phyloP scores from a whole-genome alignment of 805 yeast species.

The Metschnikowia arizonensis region DNA sequence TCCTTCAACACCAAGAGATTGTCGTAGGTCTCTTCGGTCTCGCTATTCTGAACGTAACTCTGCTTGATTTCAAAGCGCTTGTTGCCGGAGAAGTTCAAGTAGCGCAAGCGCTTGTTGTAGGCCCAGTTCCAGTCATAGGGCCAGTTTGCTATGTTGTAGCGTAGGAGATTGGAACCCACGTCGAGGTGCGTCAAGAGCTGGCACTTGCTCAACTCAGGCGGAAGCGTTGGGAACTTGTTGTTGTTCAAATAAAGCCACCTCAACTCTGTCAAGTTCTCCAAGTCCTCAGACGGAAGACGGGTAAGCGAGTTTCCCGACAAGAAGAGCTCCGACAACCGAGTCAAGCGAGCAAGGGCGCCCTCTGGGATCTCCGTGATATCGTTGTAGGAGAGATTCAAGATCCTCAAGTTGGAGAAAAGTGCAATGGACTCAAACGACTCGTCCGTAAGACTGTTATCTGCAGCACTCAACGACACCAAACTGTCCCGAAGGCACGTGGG shows the following conservation, averaged over 20 bases:
- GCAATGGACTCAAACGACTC: slow-evolving; percentile 68
- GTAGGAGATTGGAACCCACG: slow-evolving; percentile 84
- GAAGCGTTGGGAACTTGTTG: slow-evolving; percentile 79
- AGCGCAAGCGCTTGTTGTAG: slow-evolving; percentile 68
- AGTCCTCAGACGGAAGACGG: slow-evolving; percentile 81
- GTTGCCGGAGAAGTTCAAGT: slow-evolving; percentile 88
- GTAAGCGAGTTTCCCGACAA: slow-evolving; percentile 80
- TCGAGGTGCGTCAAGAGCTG: slow-evolving; percentile 66
- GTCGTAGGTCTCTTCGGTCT: slow-evolving; percentile 62
- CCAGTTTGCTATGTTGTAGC: slow-evolving; percentile 89
- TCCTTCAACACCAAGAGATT: slow-evolving; percentile 58
- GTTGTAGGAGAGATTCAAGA: slow-evolving; percentile 78
- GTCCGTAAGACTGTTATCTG: slow-evolving; percentile 82
- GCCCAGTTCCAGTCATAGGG: slow-evolving; percentile 99
- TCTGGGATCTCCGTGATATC: slow-evolving; percentile 76
- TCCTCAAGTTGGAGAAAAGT: slow-evolving; percentile 51
- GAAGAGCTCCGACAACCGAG: slow-evolving; percentile 58
- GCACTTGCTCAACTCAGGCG: slow-evolving; percentile 79
- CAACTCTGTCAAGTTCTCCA: slow-evolving; percentile 57
- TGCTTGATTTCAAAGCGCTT: slow-evolving; percentile 85
- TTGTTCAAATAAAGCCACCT: slow-evolving; percentile 68
- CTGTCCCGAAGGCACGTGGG: slow-evolving; percentile 41
- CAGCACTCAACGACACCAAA: slow-evolving; percentile 56
- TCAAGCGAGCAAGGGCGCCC: slow-evolving; percentile 60
- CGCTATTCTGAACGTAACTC: slow-evolving; percentile 51